A percentile compares a stretch with the other conserved stretches of the same genome.
These are phyloP conservation scores for Chaetomium cochliodes DNA, from an alignment of 495 filamentous ascomycete genomes.

Conservation along the genomic window DNA sequence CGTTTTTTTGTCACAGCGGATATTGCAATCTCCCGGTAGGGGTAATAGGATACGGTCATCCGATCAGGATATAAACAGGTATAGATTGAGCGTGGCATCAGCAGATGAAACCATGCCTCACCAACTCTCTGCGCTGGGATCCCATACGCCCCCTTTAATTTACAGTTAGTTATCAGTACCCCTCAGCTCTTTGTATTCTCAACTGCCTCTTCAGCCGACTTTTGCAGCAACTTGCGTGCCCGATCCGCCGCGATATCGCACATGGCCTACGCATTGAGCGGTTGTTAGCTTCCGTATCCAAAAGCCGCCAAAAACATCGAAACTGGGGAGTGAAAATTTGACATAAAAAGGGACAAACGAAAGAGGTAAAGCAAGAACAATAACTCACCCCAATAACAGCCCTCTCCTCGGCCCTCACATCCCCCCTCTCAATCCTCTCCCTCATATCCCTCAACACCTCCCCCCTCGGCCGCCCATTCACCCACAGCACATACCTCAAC, in stretches of 20 bases:
- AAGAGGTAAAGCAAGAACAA: too few relatives aligned
- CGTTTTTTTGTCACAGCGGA: too few relatives aligned
- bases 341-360: background rate
- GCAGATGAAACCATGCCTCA: too few relatives aligned
- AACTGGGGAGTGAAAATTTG: background rate
- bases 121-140: too few relatives aligned
- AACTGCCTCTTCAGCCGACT: constrained; percentile 26
- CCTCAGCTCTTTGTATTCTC: background rate
- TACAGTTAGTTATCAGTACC: background rate
- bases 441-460: constrained; percentile 86
- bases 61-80: too few relatives aligned
- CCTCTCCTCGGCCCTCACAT: constrained; percentile 64
- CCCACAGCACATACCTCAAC: constrained; percentile 87
- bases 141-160: background rate
- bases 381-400: constrained; percentile 71
- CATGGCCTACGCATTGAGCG: constrained; percentile 43
- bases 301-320: background rate
- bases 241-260: constrained; percentile 51
- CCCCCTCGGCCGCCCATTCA: constrained; percentile 72
- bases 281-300: background rate
- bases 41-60: too few relatives aligned
- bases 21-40: too few relatives aligned
- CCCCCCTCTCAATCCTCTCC: constrained; percentile 65
- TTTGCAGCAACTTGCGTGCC: constrained; percentile 41
- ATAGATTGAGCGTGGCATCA: too few relatives aligned